Percentiles rank a stretch among this genome's conserved stretches.
Evolutionary conservation across 768 basidiomycete genomes (phyloP).

Genomic region (Austroboletus festivus): DNA sequence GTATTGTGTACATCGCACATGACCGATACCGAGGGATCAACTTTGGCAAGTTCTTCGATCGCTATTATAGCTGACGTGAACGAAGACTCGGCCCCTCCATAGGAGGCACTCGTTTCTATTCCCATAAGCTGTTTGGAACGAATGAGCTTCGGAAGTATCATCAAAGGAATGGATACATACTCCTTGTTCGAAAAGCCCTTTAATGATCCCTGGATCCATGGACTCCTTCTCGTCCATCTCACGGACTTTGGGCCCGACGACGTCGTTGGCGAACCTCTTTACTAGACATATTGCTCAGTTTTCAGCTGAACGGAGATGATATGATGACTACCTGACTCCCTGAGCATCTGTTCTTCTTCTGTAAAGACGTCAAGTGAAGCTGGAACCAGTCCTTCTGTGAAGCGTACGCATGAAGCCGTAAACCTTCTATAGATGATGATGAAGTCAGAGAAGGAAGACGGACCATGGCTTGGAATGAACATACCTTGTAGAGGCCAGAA

Average conservation of each 20-base stretch:
- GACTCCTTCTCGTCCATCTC: constrained; percentile 98
- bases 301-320: not conserved
- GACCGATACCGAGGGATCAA: constrained; percentile 96
- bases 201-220: constrained; percentile 87
- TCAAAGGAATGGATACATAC: constrained; percentile 43
- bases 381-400: constrained; percentile 31
- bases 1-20: constrained; percentile 99
- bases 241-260: constrained; percentile 85
- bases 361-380: constrained; percentile 80
- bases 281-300: constrained; percentile 47
- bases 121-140: constrained; percentile 77
- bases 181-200: constrained; percentile 92
- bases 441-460: constrained; percentile 1
- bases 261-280: constrained; percentile 82
- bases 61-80: constrained; percentile 96
- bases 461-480: not conserved
- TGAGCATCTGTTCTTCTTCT: constrained; percentile 92
- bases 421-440: constrained; percentile 19
- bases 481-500: constrained; percentile 16
- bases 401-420: constrained; percentile 21
- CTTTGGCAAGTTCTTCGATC: constrained; percentile 94
- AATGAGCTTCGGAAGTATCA: not conserved
- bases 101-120: constrained; percentile 83
- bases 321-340: constrained; percentile 71
- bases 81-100: constrained; percentile 84